Conservation (phyloP, 2,329 filamentous ascomycete species). For the Neofusicoccum laricinum region DNA sequence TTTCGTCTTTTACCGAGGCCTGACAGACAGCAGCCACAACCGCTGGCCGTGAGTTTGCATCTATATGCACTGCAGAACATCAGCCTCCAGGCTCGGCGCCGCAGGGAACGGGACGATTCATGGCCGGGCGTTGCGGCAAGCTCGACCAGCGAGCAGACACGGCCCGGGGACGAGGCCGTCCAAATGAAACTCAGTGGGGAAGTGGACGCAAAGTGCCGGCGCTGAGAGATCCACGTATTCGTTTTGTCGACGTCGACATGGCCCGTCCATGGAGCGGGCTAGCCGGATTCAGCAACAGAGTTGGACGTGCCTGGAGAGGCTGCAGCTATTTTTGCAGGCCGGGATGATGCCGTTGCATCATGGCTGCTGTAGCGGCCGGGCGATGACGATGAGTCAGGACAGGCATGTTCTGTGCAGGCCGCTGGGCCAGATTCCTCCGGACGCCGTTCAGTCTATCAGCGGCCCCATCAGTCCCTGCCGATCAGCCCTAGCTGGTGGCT, state of each 20-base stretch:
- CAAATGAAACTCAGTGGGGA: slow-evolving; percentile 2
- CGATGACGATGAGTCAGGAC: neutral
- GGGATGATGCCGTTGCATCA: slow-evolving; percentile 1
- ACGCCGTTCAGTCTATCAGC: neutral
- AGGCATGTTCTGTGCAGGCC: too few relatives aligned
- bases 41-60: neutral
- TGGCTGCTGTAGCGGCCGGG: neutral
- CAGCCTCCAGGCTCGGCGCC: slow-evolving; percentile 2
- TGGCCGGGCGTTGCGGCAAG: neutral
- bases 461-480: slow-evolving; percentile 11
- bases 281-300: neutral
- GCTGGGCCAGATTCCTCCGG: neutral
- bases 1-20: neutral
- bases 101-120: neutral
- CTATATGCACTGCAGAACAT: neutral
- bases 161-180: neutral
- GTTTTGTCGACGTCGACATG: neutral
- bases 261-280: neutral
- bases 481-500: slow-evolving; percentile 8
- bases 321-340: neutral
- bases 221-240: neutral
- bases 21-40: neutral
- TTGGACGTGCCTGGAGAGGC: slow-evolving; percentile 11
- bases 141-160: neutral
- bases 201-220: slow-evolving; percentile 1